A percentile compares a stretch with the other conserved stretches of the same genome.
Conservation (phyloP, 2,329 filamentous ascomycete species). For the Calonectria hongkongensis region DNA sequence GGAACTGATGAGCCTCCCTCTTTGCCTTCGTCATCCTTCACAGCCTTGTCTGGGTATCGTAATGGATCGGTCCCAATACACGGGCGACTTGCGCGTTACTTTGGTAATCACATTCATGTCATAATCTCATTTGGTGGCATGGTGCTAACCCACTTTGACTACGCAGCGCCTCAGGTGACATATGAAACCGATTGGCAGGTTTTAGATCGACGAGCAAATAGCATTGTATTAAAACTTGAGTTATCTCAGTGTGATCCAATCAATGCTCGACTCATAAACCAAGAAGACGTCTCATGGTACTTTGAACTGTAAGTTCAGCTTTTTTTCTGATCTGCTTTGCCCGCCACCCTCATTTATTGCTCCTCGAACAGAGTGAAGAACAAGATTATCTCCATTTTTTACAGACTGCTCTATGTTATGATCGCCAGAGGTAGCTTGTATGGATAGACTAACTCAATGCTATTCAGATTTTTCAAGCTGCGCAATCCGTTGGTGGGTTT, state of each 20-base stretch:
- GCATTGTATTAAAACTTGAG: slow-evolving; percentile 49
- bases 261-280: slow-evolving; percentile 48
- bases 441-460: neutral
- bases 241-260: slow-evolving; percentile 49
- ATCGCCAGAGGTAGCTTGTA: neutral
- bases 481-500: slow-evolving; percentile 51
- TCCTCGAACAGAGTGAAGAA: too few relatives aligned
- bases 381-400: too few relatives aligned
- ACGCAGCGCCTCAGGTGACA: neutral
- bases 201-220: slow-evolving; percentile 45
- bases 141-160: neutral
- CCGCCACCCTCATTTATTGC: neutral
- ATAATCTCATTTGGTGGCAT: neutral
- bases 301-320: slow-evolving; percentile 20
- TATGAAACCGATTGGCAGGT: slow-evolving; percentile 51
- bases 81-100: slow-evolving; percentile 36
- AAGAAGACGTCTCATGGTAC: slow-evolving; percentile 45
- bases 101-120: slow-evolving; percentile 29
- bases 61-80: slow-evolving; percentile 15
- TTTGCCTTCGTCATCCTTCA: neutral
- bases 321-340: neutral
- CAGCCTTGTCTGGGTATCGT: neutral
- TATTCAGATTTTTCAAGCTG: slow-evolving; percentile 47
- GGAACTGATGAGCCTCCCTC: slow-evolving; percentile 9
- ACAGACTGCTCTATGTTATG: too few relatives aligned